A percentile compares a stretch with the other conserved stretches of the same genome.
These are phyloP conservation scores for Limnomonas spitsbergensis DNA, from an alignment of 139 green algal species.

Conservation along the genomic window DNA sequence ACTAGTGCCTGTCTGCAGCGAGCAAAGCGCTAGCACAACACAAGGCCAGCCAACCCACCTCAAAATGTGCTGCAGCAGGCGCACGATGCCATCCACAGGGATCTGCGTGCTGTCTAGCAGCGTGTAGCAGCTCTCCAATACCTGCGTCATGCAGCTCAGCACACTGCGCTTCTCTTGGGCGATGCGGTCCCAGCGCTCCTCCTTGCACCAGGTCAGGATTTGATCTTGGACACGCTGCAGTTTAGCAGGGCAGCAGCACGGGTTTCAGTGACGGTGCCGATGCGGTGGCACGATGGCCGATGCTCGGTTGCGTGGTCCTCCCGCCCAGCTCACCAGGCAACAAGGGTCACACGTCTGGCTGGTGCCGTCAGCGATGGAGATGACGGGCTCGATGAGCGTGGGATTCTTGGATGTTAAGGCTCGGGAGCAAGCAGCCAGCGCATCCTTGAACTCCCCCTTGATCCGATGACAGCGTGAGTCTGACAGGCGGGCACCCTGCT, in stretches of 20 bases:
- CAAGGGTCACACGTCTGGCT: constrained; percentile 49
- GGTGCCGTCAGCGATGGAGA: constrained; percentile 45
- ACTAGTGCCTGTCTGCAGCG: no score
- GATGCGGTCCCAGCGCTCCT: constrained; percentile 45
- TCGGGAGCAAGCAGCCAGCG: constrained; percentile 39
- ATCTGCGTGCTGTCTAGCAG: constrained; percentile 58
- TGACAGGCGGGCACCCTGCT: constrained; percentile 8
- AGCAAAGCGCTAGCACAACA: background rate
- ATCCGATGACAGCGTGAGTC: constrained; percentile 27
- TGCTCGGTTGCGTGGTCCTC: no score
- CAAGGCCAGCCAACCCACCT: constrained; percentile 39
- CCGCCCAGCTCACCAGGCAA: constrained; percentile 36
- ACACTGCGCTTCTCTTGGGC: constrained; percentile 56
- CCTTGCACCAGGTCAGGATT: constrained; percentile 40
- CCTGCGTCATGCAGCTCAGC: constrained; percentile 41
- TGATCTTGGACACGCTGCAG: constrained; percentile 49
- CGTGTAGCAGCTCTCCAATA: constrained; percentile 57
- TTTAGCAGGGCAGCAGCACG: constrained; percentile 1
- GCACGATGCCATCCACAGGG: constrained; percentile 53
- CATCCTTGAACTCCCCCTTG: constrained; percentile 42
- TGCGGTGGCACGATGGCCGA: no score
- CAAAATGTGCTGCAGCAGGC: constrained; percentile 61
- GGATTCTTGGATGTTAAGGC: constrained; percentile 38
- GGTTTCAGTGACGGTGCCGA: background rate
- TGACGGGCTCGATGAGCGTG: constrained; percentile 50